Base-by-base conservation (phyloP, 2,329 filamentous ascomycete genomes). In the Fusarium mexicanum region DNA sequence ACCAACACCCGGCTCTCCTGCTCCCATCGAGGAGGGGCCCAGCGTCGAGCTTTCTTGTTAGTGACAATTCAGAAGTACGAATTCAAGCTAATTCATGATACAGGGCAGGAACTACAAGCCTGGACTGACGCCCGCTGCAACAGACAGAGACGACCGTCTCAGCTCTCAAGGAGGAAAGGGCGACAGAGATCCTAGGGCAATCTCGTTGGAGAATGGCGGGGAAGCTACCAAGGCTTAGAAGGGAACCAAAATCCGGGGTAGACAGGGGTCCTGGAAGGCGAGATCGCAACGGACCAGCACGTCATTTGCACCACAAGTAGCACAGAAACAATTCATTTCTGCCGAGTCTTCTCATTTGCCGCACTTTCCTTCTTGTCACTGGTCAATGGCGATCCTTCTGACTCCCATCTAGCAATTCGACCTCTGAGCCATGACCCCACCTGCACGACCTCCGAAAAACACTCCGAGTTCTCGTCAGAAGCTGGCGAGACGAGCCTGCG, bases 401-500 rank as follows among this genome's bases (percentile, higher is more conserved):
- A 40, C 26, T 65, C n/a, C 20, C 41, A n/a, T 48, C 31, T 8
- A 58, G 37, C 43, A 43, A 38, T 31, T 6, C 33, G 33, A 40
- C 55, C 33, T 31, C 37, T 37, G 41, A 67, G 54, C 54, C 72
- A 74, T 74, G 72, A 57, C 72, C 59, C 72, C 72, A 75, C 64
- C 55, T 65, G 46, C 66, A 41, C 65, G 40, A 44, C 50, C 66
- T 62, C 64, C 76, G 61, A 76, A 59, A 65, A 38, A 76, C 55
- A 68, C 62, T 64, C 69, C 76, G 43, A 50, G 53, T 20, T 62
- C 76, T 40, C 76, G 76, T 18, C 71, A 76, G 48, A 71, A 55
- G 33, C 61, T 78, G 14, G 76, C 76, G 22, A 68, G 76, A 66
- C 76, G 85, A 37, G 86, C 86, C 17, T 88, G 86, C 76, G 86